Base-by-base conservation (phyloP, 106 monocot genomes). In the Agapanthus africanus region DNA sequence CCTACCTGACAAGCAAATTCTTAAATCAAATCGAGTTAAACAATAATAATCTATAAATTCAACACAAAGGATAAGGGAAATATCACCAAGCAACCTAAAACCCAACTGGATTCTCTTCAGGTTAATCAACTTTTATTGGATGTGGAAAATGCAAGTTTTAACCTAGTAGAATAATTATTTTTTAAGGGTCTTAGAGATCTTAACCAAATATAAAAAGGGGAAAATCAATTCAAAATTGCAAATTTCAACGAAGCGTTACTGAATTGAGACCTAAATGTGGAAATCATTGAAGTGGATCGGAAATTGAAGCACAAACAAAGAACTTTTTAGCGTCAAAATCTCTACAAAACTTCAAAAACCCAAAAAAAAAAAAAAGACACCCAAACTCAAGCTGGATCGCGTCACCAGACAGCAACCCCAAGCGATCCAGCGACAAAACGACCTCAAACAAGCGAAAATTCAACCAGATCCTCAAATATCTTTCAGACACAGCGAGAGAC, bases 1-100 rank as follows among this genome's bases (percentile, higher is more conserved):
- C 68, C 21, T n/a, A 50, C 7, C 50, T 68, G 49, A 51, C 34
- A 21, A 68, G 19, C 68, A 68, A 68, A 68, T 13, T n/a, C n/a
- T n/a, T n/a, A n/a, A n/a, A n/a, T n/a, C n/a, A n/a, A n/a, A n/a
- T n/a, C n/a, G n/a, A n/a, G n/a, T n/a, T n/a, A n/a, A n/a, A n/a
- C n/a, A 40, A 65, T 5, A 23, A 9, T 13, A 65, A 39, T 25
- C 39, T 65, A n/a, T 40, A 13, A 65, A 65, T 35, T 31, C 25
- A 52, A 25, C 11, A 25, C 13, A 5, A 2, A 44, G 4, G 22
- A 52, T 10, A 52, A 52, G 26, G 52, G 23, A 25, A 21, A 50
- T n/a, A 50, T 50, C n/a, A 21, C 50, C 22, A 50, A 21, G 22
- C 50, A 50, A 50, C n/a, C 22, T 50, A 1, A 21, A 21, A 21